Evolutionary conservation across 2,329 filamentous ascomycete genomes (phyloP), one percentile per base, ranked within the genome.

Genomic region (Aspergillus fumigatus): DNA sequence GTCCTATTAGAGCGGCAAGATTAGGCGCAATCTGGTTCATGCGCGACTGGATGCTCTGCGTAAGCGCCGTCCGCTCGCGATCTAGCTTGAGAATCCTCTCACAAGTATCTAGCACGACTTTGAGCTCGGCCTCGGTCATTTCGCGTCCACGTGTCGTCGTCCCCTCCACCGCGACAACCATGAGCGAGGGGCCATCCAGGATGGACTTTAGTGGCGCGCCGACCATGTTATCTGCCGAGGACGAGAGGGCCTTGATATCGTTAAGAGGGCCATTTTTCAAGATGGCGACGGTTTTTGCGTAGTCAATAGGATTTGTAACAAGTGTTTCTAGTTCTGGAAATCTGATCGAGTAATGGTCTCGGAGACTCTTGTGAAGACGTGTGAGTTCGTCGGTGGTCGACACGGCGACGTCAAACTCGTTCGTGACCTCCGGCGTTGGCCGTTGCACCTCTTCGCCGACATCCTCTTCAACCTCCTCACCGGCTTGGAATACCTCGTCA

Each of bases 1-100:
- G 94, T 19, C 94, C 94, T 56, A 99, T 89, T 19, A 99, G 83
- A 1, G 86, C 87, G 0, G 94, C 96, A 53, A 97, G 77, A 67
- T 99, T 99, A 0, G 94, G 94, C 4, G 94, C 94, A 70, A 97
- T 97, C 35, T 96, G 82, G 64, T 89, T 94, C 90, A 99, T 97
- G 59, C 94, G 89, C 38, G 93, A 97, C 75, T 97, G 90, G 17
- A 99, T 94, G 68, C 96, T 99, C 70, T 94, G 88, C 1, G 90
- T 96, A 54, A 99, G 82, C 0, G 87, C 89, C 59, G 84, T 88
- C 75, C 97, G 97, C 27, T 93, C 92, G 62, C 83, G 86, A 71
- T 97, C 91, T 9, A 99, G 85, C 40, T 87, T 83, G n/a, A 97
- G 81, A 9, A 90, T 88, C 85, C 95, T 94, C 62, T 92, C 85